A percentile compares a stretch with the other conserved stretches of the same genome.
Evolutionary conservation across 768 basidiomycete genomes (phyloP).

Genomic region (Termitomyces sp.): DNA sequence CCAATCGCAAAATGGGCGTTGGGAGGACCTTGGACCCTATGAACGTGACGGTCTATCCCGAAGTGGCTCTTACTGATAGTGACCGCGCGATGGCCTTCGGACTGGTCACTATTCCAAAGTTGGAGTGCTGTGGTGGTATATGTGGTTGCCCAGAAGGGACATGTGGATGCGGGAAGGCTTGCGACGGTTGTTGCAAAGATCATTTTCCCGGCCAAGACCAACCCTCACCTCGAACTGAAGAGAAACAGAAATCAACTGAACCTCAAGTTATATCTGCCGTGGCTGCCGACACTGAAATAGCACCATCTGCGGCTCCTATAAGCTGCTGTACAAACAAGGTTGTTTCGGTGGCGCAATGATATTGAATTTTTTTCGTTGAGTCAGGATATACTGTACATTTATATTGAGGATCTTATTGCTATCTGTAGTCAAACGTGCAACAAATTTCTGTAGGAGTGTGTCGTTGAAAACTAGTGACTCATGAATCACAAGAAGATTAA

Average conservation of each 20-base stretch:
- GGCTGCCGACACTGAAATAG: neutral
- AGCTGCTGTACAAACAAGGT: slow-evolving; percentile 27
- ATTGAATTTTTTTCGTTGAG: neutral
- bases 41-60: slow-evolving; percentile 46
- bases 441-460: neutral
- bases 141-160: slow-evolving; percentile 53
- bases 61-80: slow-evolving; percentile 29
- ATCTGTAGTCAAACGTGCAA: neutral
- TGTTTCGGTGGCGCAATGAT: neutral
- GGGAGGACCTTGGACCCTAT: slow-evolving; percentile 45
- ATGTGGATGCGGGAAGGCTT: slow-evolving; percentile 57
- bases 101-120: slow-evolving; percentile 55
- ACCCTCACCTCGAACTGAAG: neutral
- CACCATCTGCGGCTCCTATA: slow-evolving; percentile 4
- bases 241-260: neutral
- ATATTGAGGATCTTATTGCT: neutral
- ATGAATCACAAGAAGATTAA: neutral
- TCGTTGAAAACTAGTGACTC: neutral
- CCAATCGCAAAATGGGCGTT: slow-evolving; percentile 33
- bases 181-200: slow-evolving; percentile 50
- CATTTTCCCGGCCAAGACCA: slow-evolving; percentile 13
- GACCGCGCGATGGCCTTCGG: slow-evolving; percentile 42
- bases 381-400: neutral
- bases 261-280: neutral
- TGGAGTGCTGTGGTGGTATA: slow-evolving; percentile 63